Evolutionary conservation across 2,329 filamentous ascomycete species (phyloP).

Genomic region (Plectosphaerella plurivora): DNA sequence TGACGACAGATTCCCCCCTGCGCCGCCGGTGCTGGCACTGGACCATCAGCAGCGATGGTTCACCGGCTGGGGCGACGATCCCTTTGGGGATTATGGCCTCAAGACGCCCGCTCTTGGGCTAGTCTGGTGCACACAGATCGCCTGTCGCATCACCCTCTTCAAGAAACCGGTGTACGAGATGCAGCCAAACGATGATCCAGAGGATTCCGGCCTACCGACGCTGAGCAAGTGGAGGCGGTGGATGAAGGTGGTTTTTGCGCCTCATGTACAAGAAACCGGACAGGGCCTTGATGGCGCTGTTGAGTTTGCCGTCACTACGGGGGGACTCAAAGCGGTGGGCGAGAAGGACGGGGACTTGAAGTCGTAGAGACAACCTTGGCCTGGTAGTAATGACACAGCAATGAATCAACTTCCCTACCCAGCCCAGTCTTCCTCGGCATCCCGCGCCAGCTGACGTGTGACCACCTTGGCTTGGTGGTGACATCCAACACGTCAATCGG

Average conservation of each 20-base stretch:
- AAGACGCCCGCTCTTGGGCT: constrained; percentile 87
- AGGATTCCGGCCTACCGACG: constrained; percentile 34
- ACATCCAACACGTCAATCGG: not conserved
- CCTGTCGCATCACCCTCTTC: constrained; percentile 75
- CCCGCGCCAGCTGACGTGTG: too few species aligned
- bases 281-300: constrained; percentile 46
- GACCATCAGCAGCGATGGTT: constrained; percentile 94
- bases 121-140: constrained; percentile 87
- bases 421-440: too few species aligned
- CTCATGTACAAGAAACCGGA: constrained; percentile 59
- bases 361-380: not conserved
- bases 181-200: constrained; percentile 28
- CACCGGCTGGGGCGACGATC: constrained; percentile 85
- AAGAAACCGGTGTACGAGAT: constrained; percentile 57
- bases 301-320: constrained; percentile 72
- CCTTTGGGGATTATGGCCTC: constrained; percentile 38
- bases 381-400: not conserved
- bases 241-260: constrained; percentile 87
- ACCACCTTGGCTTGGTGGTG: not conserved
- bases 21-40: constrained; percentile 58
- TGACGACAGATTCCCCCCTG: constrained; percentile 38
- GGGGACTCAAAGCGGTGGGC: constrained; percentile 46
- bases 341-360: constrained; percentile 3
- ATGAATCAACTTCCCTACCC: not conserved
- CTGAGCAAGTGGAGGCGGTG: constrained; percentile 64